Evolutionary conservation across 1,139 yeast species (phyloP).

Genomic region (Magnusiomyces suaveolens): DNA sequence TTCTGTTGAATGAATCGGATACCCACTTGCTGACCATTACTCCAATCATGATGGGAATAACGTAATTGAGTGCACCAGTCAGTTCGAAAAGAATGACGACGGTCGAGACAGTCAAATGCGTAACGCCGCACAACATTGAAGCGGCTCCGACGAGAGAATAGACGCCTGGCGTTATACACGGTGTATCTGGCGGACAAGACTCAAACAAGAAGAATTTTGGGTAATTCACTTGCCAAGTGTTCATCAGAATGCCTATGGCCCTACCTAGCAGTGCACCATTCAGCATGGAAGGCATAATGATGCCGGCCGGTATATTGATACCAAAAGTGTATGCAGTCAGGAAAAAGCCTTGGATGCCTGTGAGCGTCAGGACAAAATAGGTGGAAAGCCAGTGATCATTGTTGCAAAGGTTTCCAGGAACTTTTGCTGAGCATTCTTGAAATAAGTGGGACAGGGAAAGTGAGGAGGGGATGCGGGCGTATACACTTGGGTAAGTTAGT

Average conservation of each 20-base stretch:
- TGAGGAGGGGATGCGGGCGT: slow-evolving; percentile 48
- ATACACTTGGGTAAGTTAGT: slow-evolving; percentile 46
- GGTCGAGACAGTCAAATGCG: slow-evolving; percentile 83
- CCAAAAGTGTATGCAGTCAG: slow-evolving; percentile 59
- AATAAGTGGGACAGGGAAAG: slow-evolving; percentile 50
- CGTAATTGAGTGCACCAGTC: slow-evolving; percentile 84
- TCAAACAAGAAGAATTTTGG: slow-evolving; percentile 26
- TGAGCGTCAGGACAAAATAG: slow-evolving; percentile 35
- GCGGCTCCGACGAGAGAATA: slow-evolving; percentile 96
- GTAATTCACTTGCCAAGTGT: slow-evolving; percentile 24
- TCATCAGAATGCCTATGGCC: slow-evolving; percentile 51
- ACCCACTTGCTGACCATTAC: slow-evolving; percentile 42
- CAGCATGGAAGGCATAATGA: slow-evolving; percentile 61
- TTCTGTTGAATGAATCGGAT: slow-evolving; percentile 34
- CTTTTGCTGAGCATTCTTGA: slow-evolving; percentile 44
- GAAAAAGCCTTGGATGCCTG: slow-evolving; percentile 46
- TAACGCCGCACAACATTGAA: slow-evolving; percentile 87
- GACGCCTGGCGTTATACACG: slow-evolving; percentile 80
- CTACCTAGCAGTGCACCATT: slow-evolving; percentile 67
- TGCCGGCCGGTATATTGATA: slow-evolving; percentile 61
- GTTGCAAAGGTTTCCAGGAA: slow-evolving; percentile 32
- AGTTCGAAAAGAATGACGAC: slow-evolving; percentile 93
- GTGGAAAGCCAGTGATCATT: slow-evolving; percentile 26
- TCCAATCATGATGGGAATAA: slow-evolving; percentile 78
- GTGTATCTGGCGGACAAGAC: slow-evolving; percentile 38